Evolutionary conservation across 169 alveolate genomes (phyloP), one percentile per base, ranked within the genome.

Genomic region (Perkinsus olseni): DNA sequence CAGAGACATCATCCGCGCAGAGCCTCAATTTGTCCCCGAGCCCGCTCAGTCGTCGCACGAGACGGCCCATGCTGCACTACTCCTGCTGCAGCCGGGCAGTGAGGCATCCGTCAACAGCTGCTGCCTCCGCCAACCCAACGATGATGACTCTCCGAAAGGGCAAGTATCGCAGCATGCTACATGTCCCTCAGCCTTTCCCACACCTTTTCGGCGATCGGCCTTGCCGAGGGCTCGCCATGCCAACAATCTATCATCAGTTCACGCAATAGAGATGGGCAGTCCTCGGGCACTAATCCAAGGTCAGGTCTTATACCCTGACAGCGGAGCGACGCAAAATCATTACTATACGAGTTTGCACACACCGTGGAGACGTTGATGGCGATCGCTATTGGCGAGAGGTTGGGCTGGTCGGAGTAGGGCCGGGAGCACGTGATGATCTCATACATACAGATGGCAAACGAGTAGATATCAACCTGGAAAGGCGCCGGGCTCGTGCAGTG

Each of bases 171-270:
- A 1, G 82, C 37, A 62, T 62, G 82, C 82, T 62, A 62, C 82
- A 62, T 62, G 82, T 62, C 82, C 31, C 82, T 13, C 37, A 62
- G 82, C 82, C 82, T 62, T 24, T 62, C 36, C 13, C 82, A 62
- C 13, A 62, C 82, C 10, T 4, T 62, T 24, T 28, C 17, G 28
- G 82, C 82, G 28, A 24, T 94, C 0, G 97, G 98, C 90, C 98
- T 93, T 40, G 92, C 93, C 37, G 93, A 92, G 37, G 97, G 97
- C 48, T 95, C 93, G 48, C 95, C 94, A 92, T 96, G 96, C 98
- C 98, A 97, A 82, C 98, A 95, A 51, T 82, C 91, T 34, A 91
- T 92, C 96, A 96, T 95, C 51, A 96, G 21, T n/a, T 93, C 95
- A 37, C 92, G 94, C 31, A 96, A 62, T 28, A 74, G 74, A 31